Base-by-base conservation (phyloP, 495 filamentous ascomycete genomes). In the Hamigera avellanea region DNA sequence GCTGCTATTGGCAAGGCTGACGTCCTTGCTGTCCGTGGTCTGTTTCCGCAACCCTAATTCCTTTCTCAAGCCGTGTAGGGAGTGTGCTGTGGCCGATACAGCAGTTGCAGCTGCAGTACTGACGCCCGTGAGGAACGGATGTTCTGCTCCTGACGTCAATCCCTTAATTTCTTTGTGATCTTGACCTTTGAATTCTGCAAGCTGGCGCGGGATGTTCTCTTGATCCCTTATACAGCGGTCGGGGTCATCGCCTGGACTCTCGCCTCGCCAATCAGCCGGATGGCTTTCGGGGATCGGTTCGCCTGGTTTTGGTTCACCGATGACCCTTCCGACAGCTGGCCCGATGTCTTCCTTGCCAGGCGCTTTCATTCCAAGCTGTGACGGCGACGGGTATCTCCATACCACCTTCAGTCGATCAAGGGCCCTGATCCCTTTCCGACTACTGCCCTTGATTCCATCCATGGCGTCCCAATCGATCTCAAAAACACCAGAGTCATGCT, bases 351-450 rank as follows among this genome's bases (percentile, higher is more conserved):
- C 53, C 8, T 31, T 45, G n/a, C 36, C 44, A 4, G 26, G 23
- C 34, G 37, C 42, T 43, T 60, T 33, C 18, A 46, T 18, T 14
- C 19, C 38, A 30, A 48, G 41, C 16, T 46, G 37, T 16, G 49
- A 41, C 3, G 56, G 28, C 10, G 45, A n/a, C 12, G 61, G 48
- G 44, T 70, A 61, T 29, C 65, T 67, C 91, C 91, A 98, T 3
- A 95, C 82, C 7, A 95, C 85, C 14, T 86, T 76, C n/a, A 95
- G 52, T 14, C 72, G 72, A 48, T 98, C 89, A 2, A 93, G 72
- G 1, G 86, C 85, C 26, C 76, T 67, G 5, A 78, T 81, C 0
- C 91, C 91, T 50, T 93, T 91, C 29, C 73, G 71, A 21, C 61
- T 70, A 5, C 78, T 85, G 1, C 91, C 88, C 52, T 93, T 94